These are phyloP conservation scores for Umbelopsis ramanniana DNA, from an alignment of 192 early-diverging fungal species.

Conservation along the genomic window DNA sequence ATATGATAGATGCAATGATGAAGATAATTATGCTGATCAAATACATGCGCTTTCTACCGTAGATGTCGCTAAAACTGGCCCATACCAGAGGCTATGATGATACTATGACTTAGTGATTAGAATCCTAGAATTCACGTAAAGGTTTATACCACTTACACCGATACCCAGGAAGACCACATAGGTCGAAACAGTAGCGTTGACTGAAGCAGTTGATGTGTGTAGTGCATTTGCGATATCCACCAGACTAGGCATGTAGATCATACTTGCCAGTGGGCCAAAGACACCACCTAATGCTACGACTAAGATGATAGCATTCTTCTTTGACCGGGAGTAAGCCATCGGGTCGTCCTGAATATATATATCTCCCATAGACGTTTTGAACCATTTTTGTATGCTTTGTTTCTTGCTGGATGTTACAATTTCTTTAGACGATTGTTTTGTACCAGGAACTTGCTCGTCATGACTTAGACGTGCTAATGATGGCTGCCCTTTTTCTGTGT, in stretches of 20 bases:
- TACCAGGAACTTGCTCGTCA: background rate
- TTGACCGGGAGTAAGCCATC: background rate
- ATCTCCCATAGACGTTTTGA: background rate
- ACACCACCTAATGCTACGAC: constrained; percentile 21
- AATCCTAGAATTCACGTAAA: background rate
- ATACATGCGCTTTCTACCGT: constrained; percentile 31
- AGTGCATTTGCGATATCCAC: constrained; percentile 10
- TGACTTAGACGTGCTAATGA: background rate
- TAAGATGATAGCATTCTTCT: constrained; percentile 21
- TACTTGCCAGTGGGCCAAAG: constrained; percentile 18
- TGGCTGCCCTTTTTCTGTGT: background rate
- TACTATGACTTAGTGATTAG: background rate
- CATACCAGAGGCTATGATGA: constrained; percentile 30
- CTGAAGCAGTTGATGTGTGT: constrained; percentile 13
- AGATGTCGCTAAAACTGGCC: constrained; percentile 30
- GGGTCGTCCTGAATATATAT: constrained; percentile 11
- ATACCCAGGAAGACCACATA: constrained; percentile 28
- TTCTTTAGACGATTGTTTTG: background rate
- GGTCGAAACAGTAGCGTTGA: constrained; percentile 20
- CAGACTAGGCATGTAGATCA: constrained; percentile 32
- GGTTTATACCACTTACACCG: background rate
- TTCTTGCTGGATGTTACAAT: background rate
- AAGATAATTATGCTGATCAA: constrained; percentile 26
- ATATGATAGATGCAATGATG: constrained; percentile 22
- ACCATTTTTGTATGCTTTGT: background rate